These are phyloP conservation scores for Epipyxis sp. DNA, from an alignment of 108 stramenopile species.

Conservation along the genomic window DNA sequence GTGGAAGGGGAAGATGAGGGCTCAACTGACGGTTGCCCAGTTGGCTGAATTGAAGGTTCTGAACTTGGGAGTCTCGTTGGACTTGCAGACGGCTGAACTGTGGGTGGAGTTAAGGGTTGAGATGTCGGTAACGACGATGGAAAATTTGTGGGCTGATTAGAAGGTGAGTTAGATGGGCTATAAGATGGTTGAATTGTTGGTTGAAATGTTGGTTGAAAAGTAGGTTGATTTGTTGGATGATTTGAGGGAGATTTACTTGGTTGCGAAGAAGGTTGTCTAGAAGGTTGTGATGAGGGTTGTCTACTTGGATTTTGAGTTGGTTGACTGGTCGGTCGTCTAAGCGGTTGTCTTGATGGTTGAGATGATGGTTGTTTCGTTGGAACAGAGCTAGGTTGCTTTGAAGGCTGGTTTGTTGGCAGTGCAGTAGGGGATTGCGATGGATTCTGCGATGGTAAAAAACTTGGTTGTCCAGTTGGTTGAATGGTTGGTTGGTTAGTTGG, in stretches of 20 bases:
- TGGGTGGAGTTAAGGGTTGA: conserved; percentile 22
- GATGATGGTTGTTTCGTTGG: not conserved
- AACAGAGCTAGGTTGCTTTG: not conserved
- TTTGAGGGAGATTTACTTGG: not conserved
- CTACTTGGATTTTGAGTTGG: not conserved
- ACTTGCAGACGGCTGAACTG: not conserved
- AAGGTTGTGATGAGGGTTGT: not conserved
- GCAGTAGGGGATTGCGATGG: too few species aligned
- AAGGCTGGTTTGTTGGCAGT: not conserved
- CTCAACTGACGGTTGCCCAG: too few species aligned
- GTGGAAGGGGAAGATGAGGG: too few species aligned
- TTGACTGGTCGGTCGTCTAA: not conserved
- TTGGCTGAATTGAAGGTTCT: too few species aligned
- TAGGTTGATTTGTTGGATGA: not conserved
- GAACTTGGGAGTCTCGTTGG: not conserved
- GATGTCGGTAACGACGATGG: conserved; percentile 1
- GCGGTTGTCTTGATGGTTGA: not conserved
- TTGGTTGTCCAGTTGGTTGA: not conserved
- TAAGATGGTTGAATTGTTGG: conserved; percentile 7
- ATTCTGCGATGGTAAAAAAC: too few species aligned
- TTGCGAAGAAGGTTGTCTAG: conserved; percentile 2
- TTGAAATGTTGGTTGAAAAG: conserved; percentile 6
- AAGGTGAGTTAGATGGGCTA: not conserved
- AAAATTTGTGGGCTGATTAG: not conserved
- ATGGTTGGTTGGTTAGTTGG: too few species aligned